These are phyloP conservation scores for Akebia trifoliata DNA, from an alignment of 164 flowering plant species.

Conservation along the genomic window DNA sequence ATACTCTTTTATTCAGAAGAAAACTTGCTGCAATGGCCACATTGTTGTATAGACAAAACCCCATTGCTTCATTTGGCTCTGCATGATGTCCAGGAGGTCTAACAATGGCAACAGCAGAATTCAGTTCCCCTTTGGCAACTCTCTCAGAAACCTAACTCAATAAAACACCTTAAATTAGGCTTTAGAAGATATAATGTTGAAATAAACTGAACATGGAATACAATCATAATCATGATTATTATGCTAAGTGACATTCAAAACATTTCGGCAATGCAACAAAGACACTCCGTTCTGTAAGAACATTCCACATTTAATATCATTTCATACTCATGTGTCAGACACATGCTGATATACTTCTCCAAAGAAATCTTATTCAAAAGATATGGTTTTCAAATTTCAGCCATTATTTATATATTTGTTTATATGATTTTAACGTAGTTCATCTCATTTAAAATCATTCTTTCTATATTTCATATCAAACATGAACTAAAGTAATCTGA, in stretches of 20 bases:
- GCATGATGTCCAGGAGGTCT: slow-evolving; percentile 99
- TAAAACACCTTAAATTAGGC: slow-evolving; percentile 1
- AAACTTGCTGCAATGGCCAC: slow-evolving; percentile 78
- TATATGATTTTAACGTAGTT: neutral
- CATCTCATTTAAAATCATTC: neutral
- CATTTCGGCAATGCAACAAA: neutral
- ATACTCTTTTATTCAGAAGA: slow-evolving; percentile 74
- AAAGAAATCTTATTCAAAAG: too few species aligned
- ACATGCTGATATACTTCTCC: too few species aligned
- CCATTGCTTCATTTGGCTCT: slow-evolving; percentile 84
- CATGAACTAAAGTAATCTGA: neutral
- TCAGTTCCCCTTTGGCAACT: slow-evolving; percentile 80
- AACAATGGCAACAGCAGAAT: slow-evolving; percentile 87
- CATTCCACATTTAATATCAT: neutral
- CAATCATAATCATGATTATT: neutral
- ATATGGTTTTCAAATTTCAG: too few species aligned
- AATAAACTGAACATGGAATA: neutral
- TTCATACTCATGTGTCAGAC: neutral
- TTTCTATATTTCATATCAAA: neutral
- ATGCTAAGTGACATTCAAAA: neutral
- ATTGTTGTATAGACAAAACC: slow-evolving; percentile 91
- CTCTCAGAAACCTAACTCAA: slow-evolving; percentile 58
- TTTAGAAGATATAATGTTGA: slow-evolving; percentile 1
- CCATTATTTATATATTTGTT: neutral
- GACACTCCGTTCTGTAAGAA: too few species aligned